Evolutionary conservation across 768 basidiomycete species (phyloP).

Genomic region (Boletus vinaceobasis): DNA sequence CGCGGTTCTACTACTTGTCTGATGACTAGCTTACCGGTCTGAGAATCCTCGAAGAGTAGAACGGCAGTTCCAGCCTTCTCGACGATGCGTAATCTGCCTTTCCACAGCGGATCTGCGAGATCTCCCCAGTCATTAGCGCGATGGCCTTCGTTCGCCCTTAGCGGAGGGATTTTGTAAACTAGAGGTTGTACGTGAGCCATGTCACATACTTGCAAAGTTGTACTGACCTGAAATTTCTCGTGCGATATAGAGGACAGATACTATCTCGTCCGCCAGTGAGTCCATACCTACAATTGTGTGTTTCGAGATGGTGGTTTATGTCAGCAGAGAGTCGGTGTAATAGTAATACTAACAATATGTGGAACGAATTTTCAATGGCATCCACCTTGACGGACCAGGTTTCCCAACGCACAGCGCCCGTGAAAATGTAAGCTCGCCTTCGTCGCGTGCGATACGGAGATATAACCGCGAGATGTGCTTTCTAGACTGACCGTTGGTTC

Average conservation of each 20-base stretch:
- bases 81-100: slow-evolving; percentile 82
- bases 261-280: slow-evolving; percentile 70
- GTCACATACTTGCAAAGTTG: slow-evolving; percentile 8
- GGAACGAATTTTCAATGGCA: slow-evolving; percentile 16
- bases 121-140: slow-evolving; percentile 93
- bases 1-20: not conserved
- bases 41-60: slow-evolving; percentile 76
- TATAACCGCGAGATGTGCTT: not conserved
- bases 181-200: slow-evolving; percentile 20
- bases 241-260: slow-evolving; percentile 87
- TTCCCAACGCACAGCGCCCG: slow-evolving; percentile 7
- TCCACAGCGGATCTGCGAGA: slow-evolving; percentile 81
- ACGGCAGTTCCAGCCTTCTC: slow-evolving; percentile 68
- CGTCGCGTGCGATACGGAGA: not conserved
- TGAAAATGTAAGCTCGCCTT: slow-evolving; percentile 32
- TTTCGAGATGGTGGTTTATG: slow-evolving; percentile 16
- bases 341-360: no score
- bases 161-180: slow-evolving; percentile 92
- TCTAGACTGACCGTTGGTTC: slow-evolving; percentile 76
- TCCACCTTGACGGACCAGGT: slow-evolving; percentile 13
- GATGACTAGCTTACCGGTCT: slow-evolving; percentile 56
- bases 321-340: slow-evolving; percentile 12
- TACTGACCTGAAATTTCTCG: slow-evolving; percentile 82
- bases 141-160: slow-evolving; percentile 85
- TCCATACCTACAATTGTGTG: slow-evolving; percentile 42